Evolutionary conservation across 768 basidiomycete genomes (phyloP), one percentile per base, ranked within the genome.

Genomic region (Mycena pura): DNA sequence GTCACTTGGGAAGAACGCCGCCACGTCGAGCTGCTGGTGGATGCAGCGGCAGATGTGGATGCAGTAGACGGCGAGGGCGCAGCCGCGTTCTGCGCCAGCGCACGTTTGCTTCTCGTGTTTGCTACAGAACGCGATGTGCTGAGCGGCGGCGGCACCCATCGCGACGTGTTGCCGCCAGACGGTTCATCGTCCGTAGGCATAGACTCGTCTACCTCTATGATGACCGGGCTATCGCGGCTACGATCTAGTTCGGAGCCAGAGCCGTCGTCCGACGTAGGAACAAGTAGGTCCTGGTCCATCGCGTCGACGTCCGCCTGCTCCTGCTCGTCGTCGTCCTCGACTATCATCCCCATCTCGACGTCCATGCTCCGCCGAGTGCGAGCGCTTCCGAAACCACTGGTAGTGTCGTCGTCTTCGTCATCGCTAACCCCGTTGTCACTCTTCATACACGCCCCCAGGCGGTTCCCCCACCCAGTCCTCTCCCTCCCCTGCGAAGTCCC

Each of bases 401-500:
- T 77, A 78, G 14, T 77, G 76, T 78, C 80, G 17, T 83, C 82
- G 10, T 84, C 84, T 21, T 82, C 84, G 50, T 80, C 81, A 36
- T 85, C 84, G 49, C 82, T 83, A 49, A 83, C 83, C 43, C 83
- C 84, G 59, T 84, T 85, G 38, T 86, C 79, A 57, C 81, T 81
- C 41, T 86, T 93, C 92, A 68, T 93, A 92, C 44, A 91, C 75
- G 13, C 90, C 89, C 38, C 84, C 84, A 13, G 88, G 83, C 0
- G 90, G 89, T 70, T 93, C 92, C 11, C 91, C 91, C 44, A 90
- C 78, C 91, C 92, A 93, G 50, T 87, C 90, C n/a, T 90, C 89
- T 11, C 78, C 77, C 70, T 88, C 90, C 48, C 79, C 81, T 15
- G 90, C 93, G 72, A 94, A 95, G 79, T 95, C 92, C 92, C 92